A percentile compares a stretch with the other conserved stretches of the same genome.
phyloP scores from a whole-genome alignment of 2,329 filamentous ascomycete genomes.

The Ophiostoma pallidulum region DNA sequence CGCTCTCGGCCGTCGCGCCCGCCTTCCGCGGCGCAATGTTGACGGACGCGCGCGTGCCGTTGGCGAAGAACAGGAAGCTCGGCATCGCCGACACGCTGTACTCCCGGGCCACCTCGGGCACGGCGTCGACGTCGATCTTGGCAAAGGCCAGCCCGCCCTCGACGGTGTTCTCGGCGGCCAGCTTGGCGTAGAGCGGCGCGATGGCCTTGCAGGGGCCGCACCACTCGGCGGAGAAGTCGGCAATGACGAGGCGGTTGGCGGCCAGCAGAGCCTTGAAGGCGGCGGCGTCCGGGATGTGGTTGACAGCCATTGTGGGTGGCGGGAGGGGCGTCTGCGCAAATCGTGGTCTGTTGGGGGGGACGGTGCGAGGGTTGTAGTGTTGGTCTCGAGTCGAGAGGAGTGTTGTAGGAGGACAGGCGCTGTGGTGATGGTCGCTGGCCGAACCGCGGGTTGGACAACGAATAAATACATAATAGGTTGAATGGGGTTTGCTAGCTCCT shows the following conservation, averaged over 20 bases:
- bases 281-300: slow-evolving; percentile 32
- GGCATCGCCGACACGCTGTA: slow-evolving; percentile 48
- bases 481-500: too few relatives aligned
- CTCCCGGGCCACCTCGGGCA: slow-evolving; percentile 38
- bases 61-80: slow-evolving; percentile 51
- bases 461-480: too few relatives aligned
- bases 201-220: slow-evolving; percentile 53
- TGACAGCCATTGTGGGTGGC: slow-evolving; percentile 18
- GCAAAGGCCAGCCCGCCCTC: slow-evolving; percentile 42
- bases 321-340: too few relatives aligned
- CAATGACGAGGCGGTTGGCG: slow-evolving; percentile 40
- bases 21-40: slow-evolving; percentile 8
- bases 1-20: slow-evolving; percentile 7
- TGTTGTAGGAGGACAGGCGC: not conserved
- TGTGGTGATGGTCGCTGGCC: not conserved
- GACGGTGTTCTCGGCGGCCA: slow-evolving; percentile 32
- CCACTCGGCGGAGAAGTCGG: slow-evolving; percentile 52
- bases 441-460: too few relatives aligned
- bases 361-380: not conserved
- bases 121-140: slow-evolving; percentile 50
- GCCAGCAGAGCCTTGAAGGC: slow-evolving; percentile 42
- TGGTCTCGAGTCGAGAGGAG: not conserved
- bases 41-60: slow-evolving; percentile 36
- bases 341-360: not conserved
- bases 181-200: slow-evolving; percentile 42